Base-by-base conservation (phyloP, 2,329 filamentous ascomycete species). In the Xylaria sp. region DNA sequence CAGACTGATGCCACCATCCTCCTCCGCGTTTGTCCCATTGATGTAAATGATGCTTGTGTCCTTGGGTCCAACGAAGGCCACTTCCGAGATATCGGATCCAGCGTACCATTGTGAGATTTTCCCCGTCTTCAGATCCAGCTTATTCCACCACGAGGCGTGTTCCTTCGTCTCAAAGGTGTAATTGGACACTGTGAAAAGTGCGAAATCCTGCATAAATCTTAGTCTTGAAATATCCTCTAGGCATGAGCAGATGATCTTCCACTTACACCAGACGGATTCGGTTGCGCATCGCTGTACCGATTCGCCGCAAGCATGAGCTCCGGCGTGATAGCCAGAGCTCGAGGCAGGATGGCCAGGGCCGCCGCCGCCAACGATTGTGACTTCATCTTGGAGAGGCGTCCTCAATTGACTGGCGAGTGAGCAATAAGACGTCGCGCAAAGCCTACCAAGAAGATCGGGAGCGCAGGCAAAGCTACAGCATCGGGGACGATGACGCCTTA, bases 101-200 rank as follows among this genome's bases (percentile, higher is more conserved):
- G 84, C 80, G 6, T 85, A 85, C 58, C 90, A 81, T 9, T 83
- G 74, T 3, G 79, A 83, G 56, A 84, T 84, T 49, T 87, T 81
- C 10, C 87, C 85, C 4, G 80, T 85, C 56, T 81, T 78, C 29
- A 88, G 78, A 69, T 90, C 84, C 60, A 91, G 77, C 39, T 88
- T 69, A 80, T 84, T 83, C 88, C 87, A 79, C 74, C 82, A 71
- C 6, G 67, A 62, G 3, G 80, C 79, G 39, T 82, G 82, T 36
- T 79, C 76, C 68, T 88, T 85, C 0, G 82, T 82, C 38, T 85
- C 81, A 74, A 90, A 90, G 44, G 83, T 87, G 76, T 91, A 91
- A 10, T 86, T 86, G 1, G 84, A 86, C 29, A 80, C 77, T 6
- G 79, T 81, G 72, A 84, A 85, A 47, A 86, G 67, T 0, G 82